phyloP scores from a whole-genome alignment of 495 filamentous ascomycete genomes.

The Penicillium herquei region DNA sequence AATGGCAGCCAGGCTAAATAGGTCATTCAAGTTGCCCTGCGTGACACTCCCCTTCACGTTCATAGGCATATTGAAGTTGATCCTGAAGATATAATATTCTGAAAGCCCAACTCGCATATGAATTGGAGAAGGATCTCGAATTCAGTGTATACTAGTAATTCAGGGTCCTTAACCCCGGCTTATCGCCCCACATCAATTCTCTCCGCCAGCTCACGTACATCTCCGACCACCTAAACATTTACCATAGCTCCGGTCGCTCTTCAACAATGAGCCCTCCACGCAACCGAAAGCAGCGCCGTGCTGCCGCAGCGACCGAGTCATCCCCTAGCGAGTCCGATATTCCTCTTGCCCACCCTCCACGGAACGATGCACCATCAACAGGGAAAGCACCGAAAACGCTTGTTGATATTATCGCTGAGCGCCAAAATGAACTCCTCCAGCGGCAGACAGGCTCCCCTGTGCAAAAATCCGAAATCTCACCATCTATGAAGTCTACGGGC shows the following conservation, averaged over 20 bases:
- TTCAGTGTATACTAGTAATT: no score
- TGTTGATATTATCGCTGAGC: slow-evolving; percentile 49
- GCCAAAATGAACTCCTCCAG: slow-evolving; percentile 37
- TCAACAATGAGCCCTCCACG: slow-evolving; percentile 32
- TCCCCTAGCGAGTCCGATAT: slow-evolving; percentile 22
- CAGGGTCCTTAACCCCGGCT: no score
- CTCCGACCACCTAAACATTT: not conserved
- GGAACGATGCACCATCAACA: slow-evolving; percentile 25
- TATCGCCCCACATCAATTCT: no score
- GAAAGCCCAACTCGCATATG: no score
- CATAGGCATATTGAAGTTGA: no score
- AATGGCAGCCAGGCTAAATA: no score
- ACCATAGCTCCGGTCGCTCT: not conserved
- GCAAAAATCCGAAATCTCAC: not conserved
- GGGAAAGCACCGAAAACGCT: slow-evolving; percentile 40
- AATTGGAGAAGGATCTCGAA: no score
- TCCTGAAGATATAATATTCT: no score
- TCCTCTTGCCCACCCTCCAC: slow-evolving; percentile 38
- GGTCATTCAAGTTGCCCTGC: no score
- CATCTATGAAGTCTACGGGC: slow-evolving; percentile 15
- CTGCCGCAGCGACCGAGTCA: slow-evolving; percentile 27
- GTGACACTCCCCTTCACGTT: no score
- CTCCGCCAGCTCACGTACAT: not conserved
- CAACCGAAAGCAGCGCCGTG: slow-evolving; percentile 52
- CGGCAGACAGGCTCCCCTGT: slow-evolving; percentile 3